These are phyloP conservation scores for Aspergillus pseudoglaucus DNA, from an alignment of 2,329 filamentous ascomycete genomes.

Conservation along the genomic window DNA sequence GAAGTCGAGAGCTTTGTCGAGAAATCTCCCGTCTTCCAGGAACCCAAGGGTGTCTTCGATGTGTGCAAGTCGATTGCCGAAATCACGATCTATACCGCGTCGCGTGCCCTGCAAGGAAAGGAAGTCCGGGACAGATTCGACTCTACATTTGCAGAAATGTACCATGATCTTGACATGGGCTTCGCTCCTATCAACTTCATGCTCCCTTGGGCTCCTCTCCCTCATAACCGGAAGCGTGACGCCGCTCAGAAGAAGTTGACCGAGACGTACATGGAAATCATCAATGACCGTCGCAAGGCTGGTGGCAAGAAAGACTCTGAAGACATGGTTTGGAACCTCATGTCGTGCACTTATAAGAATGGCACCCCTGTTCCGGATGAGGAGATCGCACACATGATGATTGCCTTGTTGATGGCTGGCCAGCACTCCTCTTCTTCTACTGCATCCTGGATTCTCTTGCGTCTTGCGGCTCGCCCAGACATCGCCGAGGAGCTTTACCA, in stretches of 20 bases:
- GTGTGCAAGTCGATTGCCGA: slow-evolving; percentile 72
- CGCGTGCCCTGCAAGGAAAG: slow-evolving; percentile 75
- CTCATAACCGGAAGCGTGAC: slow-evolving; percentile 80
- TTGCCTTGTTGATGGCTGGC: slow-evolving; percentile 84
- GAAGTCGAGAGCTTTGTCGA: slow-evolving; percentile 71
- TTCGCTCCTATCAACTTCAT: slow-evolving; percentile 87
- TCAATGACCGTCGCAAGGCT: slow-evolving; percentile 61
- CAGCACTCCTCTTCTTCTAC: slow-evolving; percentile 85
- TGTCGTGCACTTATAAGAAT: slow-evolving; percentile 80
- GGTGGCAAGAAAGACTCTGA: slow-evolving; percentile 48
- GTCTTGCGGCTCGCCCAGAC: slow-evolving; percentile 70
- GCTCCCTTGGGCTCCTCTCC: slow-evolving; percentile 79
- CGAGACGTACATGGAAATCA: slow-evolving; percentile 75
- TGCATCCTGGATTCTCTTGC: slow-evolving; percentile 76
- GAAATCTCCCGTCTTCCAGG: slow-evolving; percentile 60
- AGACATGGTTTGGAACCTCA: slow-evolving; percentile 88
- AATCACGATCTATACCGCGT: slow-evolving; percentile 85
- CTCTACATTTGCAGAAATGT: slow-evolving; percentile 70
- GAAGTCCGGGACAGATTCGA: slow-evolving; percentile 77
- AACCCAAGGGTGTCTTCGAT: slow-evolving; percentile 61
- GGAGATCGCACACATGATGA: slow-evolving; percentile 90
- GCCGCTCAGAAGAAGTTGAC: slow-evolving; percentile 73
- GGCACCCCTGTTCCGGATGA: slow-evolving; percentile 71
- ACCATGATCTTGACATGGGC: slow-evolving; percentile 85
- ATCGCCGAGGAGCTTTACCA: slow-evolving; percentile 74